Evolutionary conservation across 768 basidiomycete species (phyloP), one percentile per base, ranked within the genome.

Genomic region (Suillus subalutaceus): DNA sequence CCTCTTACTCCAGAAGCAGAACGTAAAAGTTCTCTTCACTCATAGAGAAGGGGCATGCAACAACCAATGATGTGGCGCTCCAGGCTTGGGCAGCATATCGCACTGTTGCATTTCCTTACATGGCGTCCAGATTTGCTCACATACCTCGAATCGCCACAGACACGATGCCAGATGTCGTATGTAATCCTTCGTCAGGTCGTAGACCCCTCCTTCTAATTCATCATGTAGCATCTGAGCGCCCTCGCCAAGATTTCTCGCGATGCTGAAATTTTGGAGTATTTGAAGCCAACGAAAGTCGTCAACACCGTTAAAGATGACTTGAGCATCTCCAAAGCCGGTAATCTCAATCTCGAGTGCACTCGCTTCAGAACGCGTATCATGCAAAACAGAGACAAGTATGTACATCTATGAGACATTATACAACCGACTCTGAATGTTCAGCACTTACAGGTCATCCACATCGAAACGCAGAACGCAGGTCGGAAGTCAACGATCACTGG

Each of bases 171-270:
- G 65, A 66, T 55, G 26, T 62, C 67, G 84, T 83, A 67, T 52
- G 77, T 52, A 13, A 9, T 5, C 3, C 58, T n/a, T 48, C 1
- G 10, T 5, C 58, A 44, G 16, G 7, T 46, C 16, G 37, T 26
- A 12, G 15, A 18, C 1, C 23, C 23, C 5, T 10, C 63, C 61
- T 10, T 6, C 63, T 66, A 13, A 63, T 53, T 23, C 23, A 66
- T 32, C 35, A 43, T 41, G 1, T 2, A 83, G 85, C 76, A 76
- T 41, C 76, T 90, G 7, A 65, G 73, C n/a, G 78, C 81, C 26
- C 71, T 90, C 1, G 77, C 83, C 1, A 88, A 82, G 67, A 75
- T 84, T 60, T 78, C 80, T 13, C 80, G 77, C 6, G 81, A 86
- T 58, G 74, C 81, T 2, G 79, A 83, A 18, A 81, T 82, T 9